phyloP scores from a whole-genome alignment of 2,329 filamentous ascomycete genomes.

The Xylaria polymorpha region DNA sequence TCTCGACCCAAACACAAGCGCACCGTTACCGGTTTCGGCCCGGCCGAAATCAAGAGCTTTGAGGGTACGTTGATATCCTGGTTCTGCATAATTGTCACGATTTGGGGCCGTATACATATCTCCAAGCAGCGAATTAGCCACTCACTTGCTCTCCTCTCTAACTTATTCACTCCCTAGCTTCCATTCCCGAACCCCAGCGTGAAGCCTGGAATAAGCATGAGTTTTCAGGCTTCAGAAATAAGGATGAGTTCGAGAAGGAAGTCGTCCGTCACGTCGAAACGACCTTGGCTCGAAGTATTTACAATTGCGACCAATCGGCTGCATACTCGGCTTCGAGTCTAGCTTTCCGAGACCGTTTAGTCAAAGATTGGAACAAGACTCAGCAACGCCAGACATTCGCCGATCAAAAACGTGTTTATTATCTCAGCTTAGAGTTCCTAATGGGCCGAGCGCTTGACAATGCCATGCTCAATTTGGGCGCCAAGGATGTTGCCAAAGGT shows the following conservation, averaged over 20 bases:
- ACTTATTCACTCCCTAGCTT: constrained; percentile 58
- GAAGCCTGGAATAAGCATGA: constrained; percentile 77
- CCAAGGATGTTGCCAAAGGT: constrained; percentile 88
- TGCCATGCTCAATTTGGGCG: constrained; percentile 94
- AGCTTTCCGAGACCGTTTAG: constrained; percentile 90
- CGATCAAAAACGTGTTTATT: constrained; percentile 95
- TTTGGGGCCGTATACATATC: neutral
- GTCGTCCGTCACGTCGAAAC: constrained; percentile 96
- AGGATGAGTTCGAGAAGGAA: constrained; percentile 88
- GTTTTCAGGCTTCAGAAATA: constrained; percentile 76
- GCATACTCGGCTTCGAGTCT: constrained; percentile 92
- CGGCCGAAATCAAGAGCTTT: constrained; percentile 90
- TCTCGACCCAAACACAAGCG: constrained; percentile 94
- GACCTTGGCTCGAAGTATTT: constrained; percentile 92
- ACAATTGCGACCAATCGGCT: constrained; percentile 96
- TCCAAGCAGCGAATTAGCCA: neutral
- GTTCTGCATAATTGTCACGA: neutral
- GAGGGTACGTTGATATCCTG: constrained; percentile 70
- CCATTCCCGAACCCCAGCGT: constrained; percentile 88
- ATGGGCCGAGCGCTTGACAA: constrained; percentile 98
- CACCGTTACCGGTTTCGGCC: constrained; percentile 93
- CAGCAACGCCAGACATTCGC: constrained; percentile 94
- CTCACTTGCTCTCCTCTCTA: constrained; percentile 18
- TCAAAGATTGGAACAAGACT: constrained; percentile 97
- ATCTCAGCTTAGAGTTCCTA: constrained; percentile 95